Evolutionary conservation across 805 yeast genomes (phyloP), one percentile per base, ranked within the genome.

Genomic region (Wickerhamomyces mucosus): DNA sequence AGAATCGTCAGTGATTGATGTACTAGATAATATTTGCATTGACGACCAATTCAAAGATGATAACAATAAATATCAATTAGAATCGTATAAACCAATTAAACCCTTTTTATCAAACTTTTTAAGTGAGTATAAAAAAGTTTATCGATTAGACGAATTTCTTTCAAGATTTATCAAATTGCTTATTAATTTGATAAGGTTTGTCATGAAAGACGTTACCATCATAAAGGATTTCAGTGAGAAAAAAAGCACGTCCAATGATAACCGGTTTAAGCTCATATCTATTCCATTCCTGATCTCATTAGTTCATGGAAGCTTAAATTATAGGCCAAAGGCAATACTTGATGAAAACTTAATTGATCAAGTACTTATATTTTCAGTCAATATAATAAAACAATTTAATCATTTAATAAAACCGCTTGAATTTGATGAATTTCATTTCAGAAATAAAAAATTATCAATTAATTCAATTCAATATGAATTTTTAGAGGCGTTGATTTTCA

Each of bases 231-330:
- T 28, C 32, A 21, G 19, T 4, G 11, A 23, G 8, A 15, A 25
- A 4, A 21, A 19, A 10, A 11, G 15, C 4, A 13, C 14, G 11
- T 13, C 10, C 7, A 17, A 18, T 12, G 29, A 37, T 12, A 36
- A 32, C 14, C 31, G 37, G 12, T 28, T 38, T 19, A 9, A 13
- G 3, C 22, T 23, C 7, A 38, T 67, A 2, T 51, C 76, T 0
- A 58, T 76, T 4, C 92, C 92, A 2, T 78, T 75, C 46, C 40
- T 81, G 11, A 46, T 78, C 3, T 62, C 80, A 1, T 42, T 81
- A 24, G 55, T 79, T 23, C 73, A 73, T 41, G 69, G 71, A 31
- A 46, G 73, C 1, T 50, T 78, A 6, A 62, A 53, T 15, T 82
- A 75, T 51, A 61, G 82, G 45, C 77, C 82, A 2, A 68, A 70